Base-by-base conservation (phyloP, 73 alveolate genomes). In the Effrenium voratum region DNA sequence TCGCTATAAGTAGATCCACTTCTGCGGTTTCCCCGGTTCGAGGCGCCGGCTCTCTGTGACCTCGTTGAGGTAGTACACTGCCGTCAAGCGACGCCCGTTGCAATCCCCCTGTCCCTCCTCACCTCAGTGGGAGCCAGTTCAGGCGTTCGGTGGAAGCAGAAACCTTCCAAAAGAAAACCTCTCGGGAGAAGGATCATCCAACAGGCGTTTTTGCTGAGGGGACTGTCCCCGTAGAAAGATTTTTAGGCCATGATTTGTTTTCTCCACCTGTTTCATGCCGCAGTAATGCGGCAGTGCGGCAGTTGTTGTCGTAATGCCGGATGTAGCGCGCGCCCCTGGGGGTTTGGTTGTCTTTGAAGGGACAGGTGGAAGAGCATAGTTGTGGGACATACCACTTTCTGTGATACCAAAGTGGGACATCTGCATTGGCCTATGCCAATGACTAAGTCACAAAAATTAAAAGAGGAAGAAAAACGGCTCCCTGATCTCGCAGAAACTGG, bases 241-340 rank as follows among this genome's bases (percentile, higher is more conserved):
- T 13, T 6, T 60, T 22, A 22, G 38, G 63, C 63, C 19, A 52
- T 52, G 19, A 12, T 52, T 12, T 52, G 8, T 19, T 52, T 52
- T 52, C 63, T 52, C 63, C 8, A 52, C 63, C 19, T 52, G 19
- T 52, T 70, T 4, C n/a, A 34, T 32, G 15, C 49, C 34, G 8
- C 45, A 32, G 41, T 45, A 76, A 28, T 82, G 75, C 60, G 6
- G 34, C 76, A 45, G 34, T 3, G 96, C 12, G 55, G 49, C 98
- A 91, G 80, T 91, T 91, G 91, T 91, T 91, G 82, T 91, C 98
- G 30, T 91, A 91, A 63, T 91, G 98, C 28, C 98, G 72, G 91
- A 91, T 91, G 73, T 91, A 91, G 46, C 98, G 90, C 43, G 98
- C 98, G 44, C 59, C 16, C 76, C 76, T 63, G 36, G 36, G 28